Evolutionary conservation across 2,329 filamentous ascomycete species (phyloP).

Genomic region (Fusarium secorum): DNA sequence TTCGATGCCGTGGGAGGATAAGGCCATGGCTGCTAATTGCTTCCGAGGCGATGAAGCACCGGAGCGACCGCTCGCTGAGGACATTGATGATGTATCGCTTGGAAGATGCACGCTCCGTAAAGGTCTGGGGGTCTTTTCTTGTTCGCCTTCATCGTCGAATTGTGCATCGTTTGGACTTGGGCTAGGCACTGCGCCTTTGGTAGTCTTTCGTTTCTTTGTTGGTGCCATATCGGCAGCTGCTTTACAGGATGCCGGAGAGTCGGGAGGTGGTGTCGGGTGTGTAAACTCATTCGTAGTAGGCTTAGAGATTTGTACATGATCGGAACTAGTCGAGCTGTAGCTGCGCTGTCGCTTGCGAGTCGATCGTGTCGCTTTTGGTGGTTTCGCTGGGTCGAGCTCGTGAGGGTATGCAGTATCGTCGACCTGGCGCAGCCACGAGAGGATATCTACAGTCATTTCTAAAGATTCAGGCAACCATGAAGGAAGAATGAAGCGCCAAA

Average conservation of each 20-base stretch:
- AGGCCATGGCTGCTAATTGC: background rate
- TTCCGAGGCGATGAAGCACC: background rate
- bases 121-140: background rate
- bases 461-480: accelerated
- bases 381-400: background rate
- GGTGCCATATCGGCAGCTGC: background rate
- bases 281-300: accelerated
- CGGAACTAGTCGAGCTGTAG: background rate
- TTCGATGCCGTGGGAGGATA: background rate
- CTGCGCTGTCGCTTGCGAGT: background rate
- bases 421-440: background rate
- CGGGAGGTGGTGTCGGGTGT: background rate
- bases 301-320: background rate
- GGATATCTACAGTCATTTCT: background rate
- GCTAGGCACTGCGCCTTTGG: background rate
- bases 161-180: background rate
- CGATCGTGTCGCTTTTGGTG: background rate
- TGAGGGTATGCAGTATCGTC: background rate
- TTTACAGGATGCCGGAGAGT: background rate
- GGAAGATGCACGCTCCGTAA: background rate
- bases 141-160: background rate
- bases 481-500: accelerated
- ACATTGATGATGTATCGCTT: background rate
- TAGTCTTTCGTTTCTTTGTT: background rate
- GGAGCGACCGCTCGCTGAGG: background rate